Conservation (phyloP, 208 protist species). For the Leptomonas pyrrhocoris region DNA sequence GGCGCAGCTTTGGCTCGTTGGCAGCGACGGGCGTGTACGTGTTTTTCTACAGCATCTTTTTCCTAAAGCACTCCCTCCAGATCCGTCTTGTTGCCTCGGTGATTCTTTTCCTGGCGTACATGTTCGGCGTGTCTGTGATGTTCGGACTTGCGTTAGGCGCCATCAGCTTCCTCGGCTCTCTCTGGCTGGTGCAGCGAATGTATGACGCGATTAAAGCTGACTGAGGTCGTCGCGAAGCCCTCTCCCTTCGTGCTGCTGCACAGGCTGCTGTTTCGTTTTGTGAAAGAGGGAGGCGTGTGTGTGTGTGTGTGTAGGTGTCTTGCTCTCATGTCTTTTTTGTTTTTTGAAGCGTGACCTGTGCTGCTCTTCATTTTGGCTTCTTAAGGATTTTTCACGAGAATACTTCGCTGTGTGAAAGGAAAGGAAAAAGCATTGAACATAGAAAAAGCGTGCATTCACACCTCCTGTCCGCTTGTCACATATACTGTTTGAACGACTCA, state of each 20-base stretch:
- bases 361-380: too few species aligned
- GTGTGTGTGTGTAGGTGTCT: neutral
- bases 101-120: slow-evolving; percentile 81
- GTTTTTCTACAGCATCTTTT: slow-evolving; percentile 94
- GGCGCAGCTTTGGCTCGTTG: slow-evolving; percentile 91
- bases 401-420: too few species aligned
- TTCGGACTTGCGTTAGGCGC: slow-evolving; percentile 70
- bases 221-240: slow-evolving; percentile 13
- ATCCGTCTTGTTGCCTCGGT: slow-evolving; percentile 66
- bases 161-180: slow-evolving; percentile 73
- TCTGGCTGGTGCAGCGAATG: slow-evolving; percentile 74
- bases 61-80: slow-evolving; percentile 78
- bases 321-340: slow-evolving; percentile 3
- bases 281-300: too few species aligned
- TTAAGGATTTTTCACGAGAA: too few species aligned
- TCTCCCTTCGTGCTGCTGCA: slow-evolving; percentile 6
- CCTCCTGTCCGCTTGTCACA: too few species aligned
- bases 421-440: too few species aligned
- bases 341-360: too few species aligned
- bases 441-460: too few species aligned
- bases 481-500: too few species aligned
- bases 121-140: slow-evolving; percentile 59
- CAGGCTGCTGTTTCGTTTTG: neutral
- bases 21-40: slow-evolving; percentile 87
- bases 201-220: slow-evolving; percentile 75